Base-by-base conservation (phyloP, 2,329 filamentous ascomycete genomes). In the Coleophoma cylindrospora region DNA sequence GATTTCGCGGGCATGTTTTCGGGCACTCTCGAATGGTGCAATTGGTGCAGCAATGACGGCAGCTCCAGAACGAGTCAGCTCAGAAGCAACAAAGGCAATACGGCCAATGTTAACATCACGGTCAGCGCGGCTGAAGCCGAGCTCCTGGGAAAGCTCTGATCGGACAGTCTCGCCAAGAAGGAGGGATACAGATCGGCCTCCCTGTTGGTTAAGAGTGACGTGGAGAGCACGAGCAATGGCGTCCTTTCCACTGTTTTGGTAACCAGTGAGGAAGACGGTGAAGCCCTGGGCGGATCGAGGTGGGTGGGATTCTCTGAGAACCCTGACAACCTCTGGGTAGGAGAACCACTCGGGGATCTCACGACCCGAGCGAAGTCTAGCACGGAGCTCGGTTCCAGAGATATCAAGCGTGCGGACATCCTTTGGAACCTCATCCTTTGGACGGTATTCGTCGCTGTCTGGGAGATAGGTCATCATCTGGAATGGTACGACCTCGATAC, bases 331-430 rank as follows among this genome's bases (percentile, higher is more conserved):
- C 76, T 99, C 94, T 55, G 94, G 92, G 79, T 99, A 99, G 33
- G 94, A 97, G 81, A 99, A 99, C 94, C 94, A 99, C 73, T 95
- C 91, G 61, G 94, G 94, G 63, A 99, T 99, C 62, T 95, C 90
- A 63, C 89, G 89, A 61, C 94, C 94, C 54, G 87, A 95, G 65
- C 87, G 86, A 57, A 99, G 85, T 63, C 94, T 89, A 66, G 87
- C 83, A 66, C 94, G 91, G 65, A 99, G 89, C 77, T 99, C 94
- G 54, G 87, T 91, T 54, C 86, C 86, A 36, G 86, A 91, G 70
- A 92, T 92, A 75, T 92, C 89, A 60, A 90, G 81, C 47, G 92
- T 97, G 70, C 89, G 89, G 65, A 87, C 79, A 58, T 89, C 91
- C 65, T 84, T 76, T 62, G 86, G 76, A 55, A 99, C 92, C 75